Percentiles rank a stretch among this genome's conserved stretches.
phyloP scores from a whole-genome alignment of 2,329 filamentous ascomycete genomes.

The Penicillium thymicola region DNA sequence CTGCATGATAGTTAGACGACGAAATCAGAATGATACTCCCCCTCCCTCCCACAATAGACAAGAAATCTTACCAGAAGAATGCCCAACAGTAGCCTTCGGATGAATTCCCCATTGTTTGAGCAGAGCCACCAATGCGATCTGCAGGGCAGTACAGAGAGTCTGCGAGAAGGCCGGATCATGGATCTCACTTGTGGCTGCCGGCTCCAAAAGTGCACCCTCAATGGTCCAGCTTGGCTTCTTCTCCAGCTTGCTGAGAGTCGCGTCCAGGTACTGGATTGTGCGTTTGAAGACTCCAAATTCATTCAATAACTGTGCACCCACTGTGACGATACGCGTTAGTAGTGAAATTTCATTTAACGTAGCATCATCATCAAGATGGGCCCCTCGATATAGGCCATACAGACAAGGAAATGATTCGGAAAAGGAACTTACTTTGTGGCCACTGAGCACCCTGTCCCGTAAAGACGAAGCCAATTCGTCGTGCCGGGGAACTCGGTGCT shows the following conservation, averaged over 20 bases:
- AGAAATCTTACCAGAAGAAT: slow-evolving; percentile 21
- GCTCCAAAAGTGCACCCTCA: slow-evolving; percentile 8
- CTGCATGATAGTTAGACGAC: no score
- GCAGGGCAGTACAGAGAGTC: slow-evolving; percentile 28
- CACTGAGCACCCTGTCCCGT: slow-evolving; percentile 37
- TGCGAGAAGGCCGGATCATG: slow-evolving; percentile 23
- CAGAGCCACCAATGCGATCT: slow-evolving; percentile 28
- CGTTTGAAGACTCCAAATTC: slow-evolving; percentile 10
- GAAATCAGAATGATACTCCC: no score
- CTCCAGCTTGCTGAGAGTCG: slow-evolving; percentile 6
- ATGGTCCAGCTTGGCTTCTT: not conserved
- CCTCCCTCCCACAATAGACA: no score
- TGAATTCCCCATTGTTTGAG: slow-evolving; percentile 19
- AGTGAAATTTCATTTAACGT: no score
- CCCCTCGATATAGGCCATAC: no score
- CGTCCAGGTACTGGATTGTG: slow-evolving; percentile 8
- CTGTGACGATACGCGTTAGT: no score
- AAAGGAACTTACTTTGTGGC: slow-evolving; percentile 21
- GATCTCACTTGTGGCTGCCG: slow-evolving; percentile 15
- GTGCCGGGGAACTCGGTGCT: no score
- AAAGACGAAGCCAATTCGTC: slow-evolving; percentile 25
- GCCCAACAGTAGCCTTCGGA: slow-evolving; percentile 24
- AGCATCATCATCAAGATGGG: no score
- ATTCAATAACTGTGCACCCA: no score
- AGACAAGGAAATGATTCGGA: no score